These are phyloP conservation scores for Blastobotrys elegans DNA, from an alignment of 1,139 yeast species.

Conservation along the genomic window DNA sequence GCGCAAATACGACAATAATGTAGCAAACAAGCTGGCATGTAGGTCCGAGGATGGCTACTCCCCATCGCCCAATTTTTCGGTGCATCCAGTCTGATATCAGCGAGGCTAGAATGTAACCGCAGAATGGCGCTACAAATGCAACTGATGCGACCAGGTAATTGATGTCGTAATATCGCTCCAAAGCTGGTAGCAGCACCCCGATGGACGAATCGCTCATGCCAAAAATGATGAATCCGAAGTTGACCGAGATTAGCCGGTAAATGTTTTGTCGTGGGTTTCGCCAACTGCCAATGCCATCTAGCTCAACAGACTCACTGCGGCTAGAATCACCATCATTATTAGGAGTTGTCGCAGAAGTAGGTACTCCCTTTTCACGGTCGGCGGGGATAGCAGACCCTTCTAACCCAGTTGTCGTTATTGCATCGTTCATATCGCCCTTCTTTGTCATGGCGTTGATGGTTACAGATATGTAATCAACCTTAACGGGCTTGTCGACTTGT, in stretches of 20 bases:
- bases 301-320: no score
- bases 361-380: no score
- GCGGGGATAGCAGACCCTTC: no score
- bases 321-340: no score
- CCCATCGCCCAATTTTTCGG: slow-evolving; percentile 40
- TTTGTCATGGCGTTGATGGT: no score
- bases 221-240: slow-evolving; percentile 28
- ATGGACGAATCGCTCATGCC: slow-evolving; percentile 31
- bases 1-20: slow-evolving; percentile 42
- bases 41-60: slow-evolving; percentile 39
- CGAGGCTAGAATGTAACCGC: slow-evolving; percentile 39
- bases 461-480: no score
- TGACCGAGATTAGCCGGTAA: slow-evolving; percentile 21
- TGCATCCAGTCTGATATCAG: slow-evolving; percentile 34
- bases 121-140: slow-evolving; percentile 30
- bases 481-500: no score
- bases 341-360: no score
- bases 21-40: slow-evolving; percentile 38
- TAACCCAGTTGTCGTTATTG: no score
- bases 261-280: slow-evolving; percentile 22
- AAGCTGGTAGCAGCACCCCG: slow-evolving; percentile 28
- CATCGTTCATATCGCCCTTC: no score
- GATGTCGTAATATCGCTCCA: slow-evolving; percentile 28
- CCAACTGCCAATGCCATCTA: slow-evolving; percentile 23
- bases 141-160: slow-evolving; percentile 27